A percentile compares a stretch with the other conserved stretches of the same genome.
Evolutionary conservation across 164 flowering plant species (phyloP).

Genomic region (Macadamia tetraphylla): DNA sequence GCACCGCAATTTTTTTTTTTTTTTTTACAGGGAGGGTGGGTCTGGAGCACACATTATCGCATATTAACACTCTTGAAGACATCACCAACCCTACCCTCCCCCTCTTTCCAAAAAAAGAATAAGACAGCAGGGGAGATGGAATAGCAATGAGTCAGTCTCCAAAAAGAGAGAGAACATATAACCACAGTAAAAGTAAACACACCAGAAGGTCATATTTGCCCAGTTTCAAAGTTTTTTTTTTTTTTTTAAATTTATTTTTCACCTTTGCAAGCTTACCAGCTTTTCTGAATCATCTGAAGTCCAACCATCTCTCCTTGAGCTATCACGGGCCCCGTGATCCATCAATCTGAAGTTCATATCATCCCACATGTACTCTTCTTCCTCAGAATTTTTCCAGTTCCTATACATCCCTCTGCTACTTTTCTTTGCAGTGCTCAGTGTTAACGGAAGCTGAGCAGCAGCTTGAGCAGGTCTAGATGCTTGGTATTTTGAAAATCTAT

Average conservation of each 20-base stretch:
- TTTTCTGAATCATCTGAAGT: slow-evolving; percentile 42
- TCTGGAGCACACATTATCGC: too few relatives aligned
- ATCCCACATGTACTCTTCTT: slow-evolving; percentile 91
- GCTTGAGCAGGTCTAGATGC: slow-evolving; percentile 28
- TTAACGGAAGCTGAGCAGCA: slow-evolving; percentile 24
- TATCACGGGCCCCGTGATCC: slow-evolving; percentile 33
- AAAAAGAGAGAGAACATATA: neutral
- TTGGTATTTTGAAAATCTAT: slow-evolving; percentile 26
- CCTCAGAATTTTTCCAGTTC: slow-evolving; percentile 92
- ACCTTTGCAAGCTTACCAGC: slow-evolving; percentile 29
- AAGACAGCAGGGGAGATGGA: too few relatives aligned
- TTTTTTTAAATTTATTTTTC: neutral
- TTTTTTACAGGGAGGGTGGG: too few relatives aligned
- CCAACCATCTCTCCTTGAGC: slow-evolving; percentile 42
- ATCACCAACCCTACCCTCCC: too few relatives aligned
- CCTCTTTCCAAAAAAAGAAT: too few relatives aligned
- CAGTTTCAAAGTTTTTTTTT: slow-evolving; percentile 5
- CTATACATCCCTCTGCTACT: slow-evolving; percentile 31
- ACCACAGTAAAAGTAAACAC: neutral
- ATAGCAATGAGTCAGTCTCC: neutral
- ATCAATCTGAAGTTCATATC: slow-evolving; percentile 52
- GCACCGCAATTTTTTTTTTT: too few relatives aligned
- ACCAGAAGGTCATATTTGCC: neutral
- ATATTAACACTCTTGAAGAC: too few relatives aligned
- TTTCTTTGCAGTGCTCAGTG: slow-evolving; percentile 18